Base-by-base conservation (phyloP, 176 grass and related monocot species). In the Eremochloa ophiuroides region DNA sequence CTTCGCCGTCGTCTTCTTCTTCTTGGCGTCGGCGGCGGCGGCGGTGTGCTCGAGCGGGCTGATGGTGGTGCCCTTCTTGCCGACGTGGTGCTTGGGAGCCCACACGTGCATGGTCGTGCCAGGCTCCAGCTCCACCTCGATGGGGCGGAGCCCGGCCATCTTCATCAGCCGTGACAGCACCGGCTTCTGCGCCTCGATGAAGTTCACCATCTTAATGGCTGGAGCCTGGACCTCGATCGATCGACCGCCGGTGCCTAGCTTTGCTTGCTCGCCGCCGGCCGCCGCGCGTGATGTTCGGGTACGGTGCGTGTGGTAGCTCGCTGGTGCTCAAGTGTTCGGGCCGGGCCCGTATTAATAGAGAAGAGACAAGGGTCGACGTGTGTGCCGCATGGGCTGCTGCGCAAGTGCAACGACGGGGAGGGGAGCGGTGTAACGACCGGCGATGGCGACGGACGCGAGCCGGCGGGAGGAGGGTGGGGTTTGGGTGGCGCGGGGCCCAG, bases 131-230 rank as follows among this genome's bases (percentile, higher is more conserved):
- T 93, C 87, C 20, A 98, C 55, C 86, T 83, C 71, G 66, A 91
- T 55, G 48, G 93, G 88, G 3, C 91, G 76, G 35, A 94, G 92
- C 62, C 88, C 90, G 2, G 90, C 94, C 77, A 88, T 87, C 72
- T 84, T 89, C 33, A 93, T 92, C 78, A 99, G 69, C 83, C 91
- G 73, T 29, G 89, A 91, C 48, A 93, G 40, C 42, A 99, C 1
- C 14, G 96, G 93, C 85, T 91, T 88, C 80, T 95, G 93, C 0
- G 87, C 91, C 76, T 93, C 88, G 31, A 99, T 63, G 47, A 93
- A 82, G 82, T 99, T 99, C 88, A 99, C 96, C 96, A 99, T 98
- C 38, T 86, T 70, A n/a, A n/a, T n/a, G n/a, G 34, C 29, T 35
- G 26, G 53, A 23, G 22, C 0, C 8, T 11, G 55, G 10, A 26